phyloP scores from a whole-genome alignment of 768 basidiomycete species.

The Inosperma sp. region DNA sequence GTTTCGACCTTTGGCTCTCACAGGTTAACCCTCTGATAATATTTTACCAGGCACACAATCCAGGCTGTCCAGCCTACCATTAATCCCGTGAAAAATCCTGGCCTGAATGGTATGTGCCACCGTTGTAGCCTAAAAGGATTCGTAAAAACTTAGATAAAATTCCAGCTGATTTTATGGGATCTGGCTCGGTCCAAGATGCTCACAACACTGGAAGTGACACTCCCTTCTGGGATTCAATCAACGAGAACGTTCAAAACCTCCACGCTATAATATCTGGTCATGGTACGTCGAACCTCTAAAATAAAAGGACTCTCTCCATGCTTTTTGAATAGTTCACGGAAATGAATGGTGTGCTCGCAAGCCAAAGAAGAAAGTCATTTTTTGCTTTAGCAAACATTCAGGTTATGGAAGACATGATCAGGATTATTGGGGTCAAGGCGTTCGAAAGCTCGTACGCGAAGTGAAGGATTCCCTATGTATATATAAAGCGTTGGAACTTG shows the following conservation, averaged over 20 bases:
- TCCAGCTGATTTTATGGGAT: constrained; percentile 48
- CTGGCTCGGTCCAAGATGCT: constrained; percentile 61
- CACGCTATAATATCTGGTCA: constrained; percentile 69
- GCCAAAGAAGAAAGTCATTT: constrained; percentile 54
- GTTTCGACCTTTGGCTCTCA: constrained; percentile 16
- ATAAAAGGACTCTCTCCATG: not conserved
- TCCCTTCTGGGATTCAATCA: constrained; percentile 63
- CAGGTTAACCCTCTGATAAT: not conserved
- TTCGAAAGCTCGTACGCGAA: constrained; percentile 61
- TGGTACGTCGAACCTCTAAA: constrained; percentile 37
- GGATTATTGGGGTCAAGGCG: constrained; percentile 64
- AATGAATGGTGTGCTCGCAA: constrained; percentile 78
- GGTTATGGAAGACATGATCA: constrained; percentile 77
- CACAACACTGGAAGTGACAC: constrained; percentile 26
- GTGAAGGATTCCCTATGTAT: no score
- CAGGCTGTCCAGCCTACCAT: constrained; percentile 34
- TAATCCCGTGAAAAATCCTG: constrained; percentile 36
- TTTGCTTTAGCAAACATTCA: constrained; percentile 84
- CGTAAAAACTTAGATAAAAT: not conserved
- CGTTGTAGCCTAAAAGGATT: not conserved
- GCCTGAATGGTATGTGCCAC: constrained; percentile 41
- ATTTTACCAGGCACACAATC: constrained; percentile 31
- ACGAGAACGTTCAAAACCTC: constrained; percentile 55
- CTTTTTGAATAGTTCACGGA: constrained; percentile 53
- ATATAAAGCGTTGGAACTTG: no score